Evolutionary conservation across 768 basidiomycete genomes (phyloP).

Genomic region (Lactarius akahatsu): DNA sequence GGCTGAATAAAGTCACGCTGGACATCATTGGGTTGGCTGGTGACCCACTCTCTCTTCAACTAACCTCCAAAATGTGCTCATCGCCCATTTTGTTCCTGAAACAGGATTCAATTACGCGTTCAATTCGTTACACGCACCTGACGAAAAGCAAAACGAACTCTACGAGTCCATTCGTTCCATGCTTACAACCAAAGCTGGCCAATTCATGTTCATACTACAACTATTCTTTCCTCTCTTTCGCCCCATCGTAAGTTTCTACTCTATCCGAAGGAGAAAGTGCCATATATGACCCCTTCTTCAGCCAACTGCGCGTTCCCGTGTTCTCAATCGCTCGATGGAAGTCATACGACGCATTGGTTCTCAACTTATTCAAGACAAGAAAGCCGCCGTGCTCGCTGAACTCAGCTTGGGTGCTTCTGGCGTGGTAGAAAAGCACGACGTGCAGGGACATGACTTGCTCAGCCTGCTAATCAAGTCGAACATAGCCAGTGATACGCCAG

Average conservation of each 20-base stretch:
- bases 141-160: slow-evolving; percentile 35
- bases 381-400: slow-evolving; percentile 36
- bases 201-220: slow-evolving; percentile 38
- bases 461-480: slow-evolving; percentile 37
- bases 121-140: slow-evolving; percentile 33
- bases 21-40: slow-evolving; percentile 34
- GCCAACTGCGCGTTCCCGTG: slow-evolving; percentile 31
- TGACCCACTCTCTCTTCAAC: not conserved
- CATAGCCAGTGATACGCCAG: slow-evolving; percentile 34
- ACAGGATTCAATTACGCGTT: slow-evolving; percentile 44
- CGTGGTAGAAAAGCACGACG: slow-evolving; percentile 22
- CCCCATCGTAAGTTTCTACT: slow-evolving; percentile 38
- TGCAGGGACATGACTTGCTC: slow-evolving; percentile 34
- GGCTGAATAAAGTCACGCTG: slow-evolving; percentile 31
- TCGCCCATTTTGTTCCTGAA: not conserved
- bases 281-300: slow-evolving; percentile 16
- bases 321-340: slow-evolving; percentile 34
- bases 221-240: slow-evolving; percentile 40
- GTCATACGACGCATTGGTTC: slow-evolving; percentile 53
- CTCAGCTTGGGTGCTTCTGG: not conserved
- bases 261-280: not conserved
- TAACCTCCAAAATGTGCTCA: not conserved
- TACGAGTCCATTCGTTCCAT: slow-evolving; percentile 38
- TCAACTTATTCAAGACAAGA: slow-evolving; percentile 51
- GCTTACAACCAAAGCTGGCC: slow-evolving; percentile 26